Base-by-base conservation (phyloP, 2,329 filamentous ascomycete species). In the Westerdykella aurantiaca region DNA sequence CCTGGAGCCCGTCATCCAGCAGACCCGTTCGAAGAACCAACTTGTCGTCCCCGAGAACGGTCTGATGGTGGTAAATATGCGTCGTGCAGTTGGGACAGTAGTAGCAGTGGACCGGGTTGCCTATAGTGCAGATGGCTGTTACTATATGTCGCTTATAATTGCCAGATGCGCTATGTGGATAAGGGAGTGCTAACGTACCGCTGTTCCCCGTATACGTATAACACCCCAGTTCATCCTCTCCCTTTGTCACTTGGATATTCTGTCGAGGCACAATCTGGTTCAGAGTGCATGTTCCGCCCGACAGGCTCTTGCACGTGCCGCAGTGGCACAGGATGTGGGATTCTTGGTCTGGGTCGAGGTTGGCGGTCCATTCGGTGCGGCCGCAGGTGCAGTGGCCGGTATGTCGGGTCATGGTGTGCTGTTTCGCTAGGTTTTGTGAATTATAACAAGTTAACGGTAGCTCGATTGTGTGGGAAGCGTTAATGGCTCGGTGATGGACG, bases 121-220 rank as follows among this genome's bases (percentile, higher is more conserved):
- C 75, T 72, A 29, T 29, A 29, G 25, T 35, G 17, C 6, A 12
- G 21, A 25, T 23, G n/a, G 21, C 43, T 39, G 38, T 37, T 53
- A 34, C 47, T 37, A 23, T 34, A 33, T 16, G 18, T 14, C 18
- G 37, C 10, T n/a, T n/a, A n/a, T n/a, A 38, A 21, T 45, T 31
- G 33, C 29, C n/a, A 13, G 35, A 12, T 16, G 31, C 38, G 29
- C 14, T 40, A 25, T 31, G 14, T 14, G 25, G 18, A 18, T 29
- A 44, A 14, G 33, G 31, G 21, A 38, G 38, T 34, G 38, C n/a
- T 23, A 5, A 51, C 58, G 18, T 64, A 71, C 73, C 75, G 38
- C 72, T 76, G 51, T 79, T 76, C 37, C 76, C 77, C 49, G 73
- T 69, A 68, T 80, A 80, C 34, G 73, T 76, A 63, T 79, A 80